phyloP scores from a whole-genome alignment of 2,329 filamentous ascomycete species.

The Epichloe typhina region DNA sequence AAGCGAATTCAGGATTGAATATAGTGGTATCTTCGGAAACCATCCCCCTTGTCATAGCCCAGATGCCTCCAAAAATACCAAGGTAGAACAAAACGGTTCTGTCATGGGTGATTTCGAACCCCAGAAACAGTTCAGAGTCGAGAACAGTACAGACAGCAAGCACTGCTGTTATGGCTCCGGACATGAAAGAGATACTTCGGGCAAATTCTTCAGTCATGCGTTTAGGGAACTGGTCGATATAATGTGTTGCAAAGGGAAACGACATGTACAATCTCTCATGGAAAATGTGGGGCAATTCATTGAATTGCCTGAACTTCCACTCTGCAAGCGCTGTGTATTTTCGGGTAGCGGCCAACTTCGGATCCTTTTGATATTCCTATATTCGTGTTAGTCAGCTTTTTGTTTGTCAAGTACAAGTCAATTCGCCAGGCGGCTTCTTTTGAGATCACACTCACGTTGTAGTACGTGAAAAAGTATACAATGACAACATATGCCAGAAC shows the following conservation, averaged over 20 bases:
- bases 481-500: conserved; percentile 76
- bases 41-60: conserved; percentile 65
- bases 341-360: conserved; percentile 64
- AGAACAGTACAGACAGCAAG: conserved; percentile 73
- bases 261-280: conserved; percentile 86
- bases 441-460: conserved; percentile 48
- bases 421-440: background rate
- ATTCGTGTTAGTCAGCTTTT: background rate
- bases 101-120: conserved; percentile 81
- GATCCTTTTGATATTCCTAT: conserved; percentile 90
- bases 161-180: conserved; percentile 75
- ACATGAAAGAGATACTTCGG: conserved; percentile 74
- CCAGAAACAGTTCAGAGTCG: conserved; percentile 80
- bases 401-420: background rate
- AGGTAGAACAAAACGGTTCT: conserved; percentile 86
- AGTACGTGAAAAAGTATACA: conserved; percentile 89
- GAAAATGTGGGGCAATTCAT: conserved; percentile 87
- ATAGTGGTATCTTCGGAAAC: conserved; percentile 80
- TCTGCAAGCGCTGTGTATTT: conserved; percentile 88
- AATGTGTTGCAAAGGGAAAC: conserved; percentile 80
- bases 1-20: conserved; percentile 81
- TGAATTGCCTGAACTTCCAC: conserved; percentile 98
- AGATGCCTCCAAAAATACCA: conserved; percentile 68
- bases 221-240: conserved; percentile 93
- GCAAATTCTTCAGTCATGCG: conserved; percentile 80